Base-by-base conservation (phyloP, 805 yeast genomes). In the Nakazawaea ishiwadae region DNA sequence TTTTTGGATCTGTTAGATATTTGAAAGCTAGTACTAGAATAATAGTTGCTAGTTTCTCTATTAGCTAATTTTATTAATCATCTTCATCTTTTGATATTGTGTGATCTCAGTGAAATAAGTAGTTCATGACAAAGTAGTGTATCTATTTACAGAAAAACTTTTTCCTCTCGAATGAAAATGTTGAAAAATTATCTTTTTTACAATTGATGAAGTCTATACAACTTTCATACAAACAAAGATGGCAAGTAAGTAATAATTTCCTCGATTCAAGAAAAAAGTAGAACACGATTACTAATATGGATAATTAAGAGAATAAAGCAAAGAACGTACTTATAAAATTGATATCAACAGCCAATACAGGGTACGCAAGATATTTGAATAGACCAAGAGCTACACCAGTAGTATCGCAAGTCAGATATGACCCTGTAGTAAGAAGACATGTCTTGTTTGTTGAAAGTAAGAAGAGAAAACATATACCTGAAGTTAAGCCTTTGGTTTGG, bases 321-420 rank as follows among this genome's bases (percentile, higher is more conserved):
- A 80, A 89, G 55, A 80, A 80, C 51, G 84, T 95, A 4, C 80
- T 90, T 56, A 83, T 91, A 44, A 87, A 88, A 62, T 74, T 91
- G 48, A 69, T 90, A 2, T 91, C 98, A 1, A 74, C 93, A 2
- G 98, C 97, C 14, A 77, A 83, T 52, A 90, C 98, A 1, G 98
- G 98, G 1, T 86, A 73, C 62, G 79, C 79, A 58, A 79, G 95
- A 58, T 82, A 89, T 59, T 77, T 89, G 50, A 69, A 79, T 39
- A 77, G 90, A 35, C 93, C 89, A 37, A 81, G 96, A 68, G 79
- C 85, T 40, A 79, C 95, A 3, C 85, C 86, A 37, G 69, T 77
- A 44, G 80, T 91, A 48, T 79, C 78, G 36, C 93, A 88, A 56
- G 82, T 90, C 24, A 76, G 93, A 53, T 88, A 88, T 56, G 96